A percentile compares a stretch with the other conserved stretches of the same genome.
phyloP scores from a whole-genome alignment of 345 rosid genomes.

The Ricinus communis region DNA sequence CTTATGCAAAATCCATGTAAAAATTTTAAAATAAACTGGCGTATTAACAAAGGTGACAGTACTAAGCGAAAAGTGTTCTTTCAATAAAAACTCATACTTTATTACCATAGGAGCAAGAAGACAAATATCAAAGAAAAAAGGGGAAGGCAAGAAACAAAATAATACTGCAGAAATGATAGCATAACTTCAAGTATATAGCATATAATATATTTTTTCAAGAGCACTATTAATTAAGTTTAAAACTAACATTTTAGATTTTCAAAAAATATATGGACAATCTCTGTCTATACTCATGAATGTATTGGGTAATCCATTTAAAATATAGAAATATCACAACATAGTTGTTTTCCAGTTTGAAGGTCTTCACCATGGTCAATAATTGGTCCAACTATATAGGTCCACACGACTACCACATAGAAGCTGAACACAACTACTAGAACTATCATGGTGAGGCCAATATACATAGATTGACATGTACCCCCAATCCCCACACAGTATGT shows the following conservation, averaged over 20 bases:
- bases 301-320: too few species aligned
- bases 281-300: not conserved
- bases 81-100: not conserved
- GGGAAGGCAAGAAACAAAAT: not conserved
- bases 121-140: not conserved
- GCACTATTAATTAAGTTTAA: too few species aligned
- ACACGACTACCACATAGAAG: not conserved
- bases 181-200: not conserved
- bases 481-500: not conserved
- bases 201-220: not conserved
- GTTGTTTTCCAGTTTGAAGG: not conserved
- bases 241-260: not conserved
- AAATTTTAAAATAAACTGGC: too few species aligned
- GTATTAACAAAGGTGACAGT: too few species aligned
- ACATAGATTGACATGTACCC: not conserved
- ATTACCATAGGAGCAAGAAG: not conserved
- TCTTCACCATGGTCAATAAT: not conserved
- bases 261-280: not conserved
- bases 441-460: not conserved
- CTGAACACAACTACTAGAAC: not conserved
- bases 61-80: too few species aligned
- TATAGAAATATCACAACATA: not conserved
- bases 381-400: not conserved
- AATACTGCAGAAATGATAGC: not conserved
- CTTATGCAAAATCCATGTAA: too few species aligned